Evolutionary conservation across 1,284 basidiomycete genomes (phyloP).

Genomic region (Schizopora paradoxa): DNA sequence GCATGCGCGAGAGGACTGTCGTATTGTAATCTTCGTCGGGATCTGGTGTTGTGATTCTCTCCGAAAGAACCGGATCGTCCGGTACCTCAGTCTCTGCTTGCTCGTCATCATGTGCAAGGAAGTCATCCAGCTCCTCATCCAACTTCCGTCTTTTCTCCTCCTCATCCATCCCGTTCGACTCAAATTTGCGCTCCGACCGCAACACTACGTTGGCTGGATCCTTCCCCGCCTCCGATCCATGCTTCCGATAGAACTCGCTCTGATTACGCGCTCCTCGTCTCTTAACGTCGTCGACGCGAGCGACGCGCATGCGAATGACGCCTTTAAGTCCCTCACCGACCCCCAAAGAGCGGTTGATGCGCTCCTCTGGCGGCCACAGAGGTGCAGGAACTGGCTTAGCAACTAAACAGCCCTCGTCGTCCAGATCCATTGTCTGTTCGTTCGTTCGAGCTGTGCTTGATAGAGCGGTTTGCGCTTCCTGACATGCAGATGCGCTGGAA

Average conservation of each 20-base stretch:
- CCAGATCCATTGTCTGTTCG: slow-evolving; percentile 47
- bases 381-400: slow-evolving; percentile 64
- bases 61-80: slow-evolving; percentile 3
- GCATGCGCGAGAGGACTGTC: not conserved
- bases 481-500: slow-evolving; percentile 46
- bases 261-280: slow-evolving; percentile 61
- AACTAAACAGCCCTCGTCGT: slow-evolving; percentile 50
- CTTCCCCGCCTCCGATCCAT: slow-evolving; percentile 61
- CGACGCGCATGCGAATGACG: slow-evolving; percentile 65
- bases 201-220: slow-evolving; percentile 31
- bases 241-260: slow-evolving; percentile 71
- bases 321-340: slow-evolving; percentile 60
- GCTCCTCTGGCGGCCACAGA: slow-evolving; percentile 72
- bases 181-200: slow-evolving; percentile 28
- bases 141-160: slow-evolving; percentile 35
- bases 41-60: slow-evolving; percentile 3
- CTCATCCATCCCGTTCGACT: slow-evolving; percentile 30
- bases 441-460: slow-evolving; percentile 44
- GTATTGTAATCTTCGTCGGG: not conserved
- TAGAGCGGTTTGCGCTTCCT: slow-evolving; percentile 44
- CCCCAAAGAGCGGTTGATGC: slow-evolving; percentile 63
- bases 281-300: slow-evolving; percentile 62
- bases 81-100: slow-evolving; percentile 21
- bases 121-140: slow-evolving; percentile 61
- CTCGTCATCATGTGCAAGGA: slow-evolving; percentile 42